phyloP scores from a whole-genome alignment of 202 grass and related monocot species.

The Schoenoplectus tabernaemontani region DNA sequence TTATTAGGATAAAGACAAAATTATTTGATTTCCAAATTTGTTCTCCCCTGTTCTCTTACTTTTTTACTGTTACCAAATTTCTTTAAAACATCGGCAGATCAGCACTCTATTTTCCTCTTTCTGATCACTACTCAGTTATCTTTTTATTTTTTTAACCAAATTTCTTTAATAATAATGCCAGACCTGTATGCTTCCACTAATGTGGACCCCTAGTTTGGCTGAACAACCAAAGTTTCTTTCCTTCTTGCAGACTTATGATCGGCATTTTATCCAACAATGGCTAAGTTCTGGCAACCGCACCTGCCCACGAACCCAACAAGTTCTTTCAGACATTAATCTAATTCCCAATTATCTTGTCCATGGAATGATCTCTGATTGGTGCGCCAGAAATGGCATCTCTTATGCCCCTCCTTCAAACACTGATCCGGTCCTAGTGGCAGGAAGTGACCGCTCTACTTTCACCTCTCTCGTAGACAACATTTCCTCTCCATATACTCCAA shows the following conservation, averaged over 20 bases:
- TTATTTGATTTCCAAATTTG: background rate
- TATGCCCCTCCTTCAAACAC: slow-evolving; percentile 33
- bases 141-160: background rate
- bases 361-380: slow-evolving; percentile 71
- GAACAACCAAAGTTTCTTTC: background rate
- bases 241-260: slow-evolving; percentile 65
- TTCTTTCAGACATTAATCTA: slow-evolving; percentile 47
- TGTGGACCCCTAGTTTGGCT: background rate
- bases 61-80: background rate
- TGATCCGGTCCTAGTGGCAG: slow-evolving; percentile 46
- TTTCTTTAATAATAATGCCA: background rate
- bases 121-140: background rate
- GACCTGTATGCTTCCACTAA: background rate
- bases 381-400: slow-evolving; percentile 37
- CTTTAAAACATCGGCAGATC: background rate
- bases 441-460: slow-evolving; percentile 40
- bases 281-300: slow-evolving; percentile 62
- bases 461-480: slow-evolving; percentile 47
- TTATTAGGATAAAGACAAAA: background rate
- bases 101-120: background rate
- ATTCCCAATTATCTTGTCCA: slow-evolving; percentile 54
- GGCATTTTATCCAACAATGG: slow-evolving; percentile 69
- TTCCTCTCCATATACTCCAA: slow-evolving; percentile 21
- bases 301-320: slow-evolving; percentile 67
- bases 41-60: background rate